Base-by-base conservation (phyloP, 345 rosid species). In the Pseudoturritis turrita region DNA sequence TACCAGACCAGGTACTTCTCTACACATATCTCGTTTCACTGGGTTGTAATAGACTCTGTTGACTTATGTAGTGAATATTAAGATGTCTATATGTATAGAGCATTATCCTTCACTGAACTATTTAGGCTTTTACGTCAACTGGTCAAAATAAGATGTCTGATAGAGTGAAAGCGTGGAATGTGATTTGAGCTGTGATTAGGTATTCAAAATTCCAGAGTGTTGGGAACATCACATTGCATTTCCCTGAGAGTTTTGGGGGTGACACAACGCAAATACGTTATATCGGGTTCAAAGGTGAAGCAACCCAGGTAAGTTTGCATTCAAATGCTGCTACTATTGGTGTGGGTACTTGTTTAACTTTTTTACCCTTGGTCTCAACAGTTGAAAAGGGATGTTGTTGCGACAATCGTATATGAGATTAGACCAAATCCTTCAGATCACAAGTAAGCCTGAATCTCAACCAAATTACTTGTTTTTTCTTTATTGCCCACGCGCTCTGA, bases 261-360 rank as follows among this genome's bases (percentile, higher is more conserved):
- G 93, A 89, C 63, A 81, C 81, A 17, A 88, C 88, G 51, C 89
- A 84, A 77, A 95, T 95, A 75, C 85, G 78, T 66, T 95, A 87
- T 50, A 95, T 95, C 58, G 98, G 99, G 37, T 88, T 91, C 62
- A 95, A 89, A 84, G 99, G 99, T 39, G 99, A 95, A 91, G 96
- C 96, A 39, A 95, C 99, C 11, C 90, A 91, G 89, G 98, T 90
- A 85, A 65, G 40, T 17, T 19, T 67, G 36, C 31, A 60, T 47
- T 31, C 29, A 40, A 78, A 45, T 51, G 46, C 49, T 60, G 46
- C 8, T 41, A 7, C 55, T 41, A 56, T 45, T 33, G 25, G 21
- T 25, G n/a, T 23, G 28, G 28, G 64, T 35, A 35, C 56, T 71
- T 62, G 37, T 23, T 65, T 29, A 62, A 19, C 14, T 15, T 19